Conservation (phyloP, 2,329 filamentous ascomycete species). For the Aspergillus sp. region DNA sequence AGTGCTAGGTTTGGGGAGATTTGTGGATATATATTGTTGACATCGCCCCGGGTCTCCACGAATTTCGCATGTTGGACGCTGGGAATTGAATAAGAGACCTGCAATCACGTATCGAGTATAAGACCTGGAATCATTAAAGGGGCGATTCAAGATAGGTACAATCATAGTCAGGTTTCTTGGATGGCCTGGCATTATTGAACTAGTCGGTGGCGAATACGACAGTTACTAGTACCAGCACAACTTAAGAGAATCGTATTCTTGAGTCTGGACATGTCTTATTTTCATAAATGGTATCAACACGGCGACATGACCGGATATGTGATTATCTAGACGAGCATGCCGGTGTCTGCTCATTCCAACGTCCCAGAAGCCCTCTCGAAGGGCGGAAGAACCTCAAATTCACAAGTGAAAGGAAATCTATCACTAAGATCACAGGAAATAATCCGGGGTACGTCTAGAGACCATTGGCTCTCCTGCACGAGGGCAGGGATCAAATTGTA, state of each 20-base stretch:
- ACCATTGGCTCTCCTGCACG: conserved; percentile 98
- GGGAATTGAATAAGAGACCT: too few species aligned
- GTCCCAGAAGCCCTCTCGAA: conserved; percentile 34
- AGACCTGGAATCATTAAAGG: too few species aligned
- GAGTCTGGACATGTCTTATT: conserved; percentile 39
- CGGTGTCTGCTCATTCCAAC: conserved; percentile 35
- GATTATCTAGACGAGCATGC: conserved; percentile 38
- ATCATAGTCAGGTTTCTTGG: too few species aligned
- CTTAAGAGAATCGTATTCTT: not conserved
- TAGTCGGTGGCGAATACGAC: too few species aligned
- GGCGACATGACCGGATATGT: conserved; percentile 40
- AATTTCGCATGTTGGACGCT: too few species aligned
- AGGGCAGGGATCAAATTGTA: conserved; percentile 99
- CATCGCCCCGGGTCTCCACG: too few species aligned
- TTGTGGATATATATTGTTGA: not conserved
- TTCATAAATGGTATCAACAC: conserved; percentile 49
- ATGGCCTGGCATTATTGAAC: too few species aligned
- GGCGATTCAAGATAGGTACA: too few species aligned
- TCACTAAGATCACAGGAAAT: conserved; percentile 77
- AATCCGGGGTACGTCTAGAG: conserved; percentile 93
- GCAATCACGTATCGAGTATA: too few species aligned
- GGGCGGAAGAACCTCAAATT: conserved; percentile 27
- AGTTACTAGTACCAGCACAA: not conserved
- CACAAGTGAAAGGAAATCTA: conserved; percentile 35
- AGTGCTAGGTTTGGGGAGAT: too few species aligned